These are phyloP conservation scores for Pseudognaphalium luteoalbum DNA, from an alignment of 129 eudicot species.

Conservation along the genomic window DNA sequence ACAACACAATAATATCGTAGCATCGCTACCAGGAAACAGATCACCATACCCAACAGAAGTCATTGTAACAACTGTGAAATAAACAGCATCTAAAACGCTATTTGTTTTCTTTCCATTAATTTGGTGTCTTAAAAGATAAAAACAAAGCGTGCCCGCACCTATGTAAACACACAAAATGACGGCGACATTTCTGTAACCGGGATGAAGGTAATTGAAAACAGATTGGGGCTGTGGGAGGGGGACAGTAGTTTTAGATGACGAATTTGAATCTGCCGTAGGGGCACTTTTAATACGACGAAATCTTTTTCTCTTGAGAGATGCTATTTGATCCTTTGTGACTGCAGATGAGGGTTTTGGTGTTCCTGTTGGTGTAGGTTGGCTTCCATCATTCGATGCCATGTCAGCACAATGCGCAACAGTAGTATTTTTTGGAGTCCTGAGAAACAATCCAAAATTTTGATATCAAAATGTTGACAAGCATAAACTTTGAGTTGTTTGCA, in stretches of 20 bases:
- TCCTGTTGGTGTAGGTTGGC: background rate
- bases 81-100: conserved; percentile 62
- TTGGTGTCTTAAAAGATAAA: conserved; percentile 66
- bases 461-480: too few relatives aligned
- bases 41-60: conserved; percentile 97
- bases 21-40: conserved; percentile 62
- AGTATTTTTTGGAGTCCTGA: conserved; percentile 7
- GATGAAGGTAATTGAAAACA: conserved; percentile 48
- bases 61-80: conserved; percentile 94
- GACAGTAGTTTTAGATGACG: conserved; percentile 30
- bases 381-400: conserved; percentile 22
- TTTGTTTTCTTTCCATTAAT: conserved; percentile 61
- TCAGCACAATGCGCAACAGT: background rate
- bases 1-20: conserved; percentile 72
- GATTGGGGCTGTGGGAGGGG: conserved; percentile 37
- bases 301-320: conserved; percentile 52
- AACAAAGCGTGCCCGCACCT: conserved; percentile 59
- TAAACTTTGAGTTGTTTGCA: too few relatives aligned
- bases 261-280: conserved; percentile 50
- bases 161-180: conserved; percentile 53
- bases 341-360: conserved; percentile 17
- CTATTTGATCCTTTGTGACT: conserved; percentile 25
- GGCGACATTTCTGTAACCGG: conserved; percentile 56
- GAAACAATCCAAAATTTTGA: background rate
- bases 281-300: conserved; percentile 72